phyloP scores from a whole-genome alignment of 1,284 basidiomycete species.

The Tilletia walkeri region DNA sequence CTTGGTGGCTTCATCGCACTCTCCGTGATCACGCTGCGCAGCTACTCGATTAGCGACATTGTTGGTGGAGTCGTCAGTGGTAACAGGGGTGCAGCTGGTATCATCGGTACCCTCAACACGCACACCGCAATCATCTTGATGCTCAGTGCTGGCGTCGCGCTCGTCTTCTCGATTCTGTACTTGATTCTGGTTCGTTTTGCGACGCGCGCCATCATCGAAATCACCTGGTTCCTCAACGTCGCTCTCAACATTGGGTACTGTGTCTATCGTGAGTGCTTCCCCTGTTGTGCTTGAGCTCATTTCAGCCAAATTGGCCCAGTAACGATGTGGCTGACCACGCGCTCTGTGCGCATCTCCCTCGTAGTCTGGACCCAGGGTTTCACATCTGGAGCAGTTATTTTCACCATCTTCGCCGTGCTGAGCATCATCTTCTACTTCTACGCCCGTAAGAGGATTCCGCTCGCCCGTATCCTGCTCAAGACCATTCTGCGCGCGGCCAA shows the following conservation, averaged over 20 bases:
- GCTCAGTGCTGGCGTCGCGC: slow-evolving; percentile 65
- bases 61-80: slow-evolving; percentile 29
- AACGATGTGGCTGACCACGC: neutral
- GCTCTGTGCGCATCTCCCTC: neutral
- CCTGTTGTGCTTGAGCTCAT: neutral
- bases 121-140: slow-evolving; percentile 70
- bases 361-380: slow-evolving; percentile 34
- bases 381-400: slow-evolving; percentile 43
- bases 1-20: slow-evolving; percentile 55
- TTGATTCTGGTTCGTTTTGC: slow-evolving; percentile 69
- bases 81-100: slow-evolving; percentile 60
- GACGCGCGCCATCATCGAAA: slow-evolving; percentile 62
- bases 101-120: slow-evolving; percentile 73
- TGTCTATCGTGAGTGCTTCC: slow-evolving; percentile 21
- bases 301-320: neutral
- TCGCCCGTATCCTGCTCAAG: slow-evolving; percentile 43
- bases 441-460: slow-evolving; percentile 40
- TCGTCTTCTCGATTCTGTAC: slow-evolving; percentile 61
- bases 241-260: slow-evolving; percentile 40
- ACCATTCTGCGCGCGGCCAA: slow-evolving; percentile 44
- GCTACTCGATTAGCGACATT: slow-evolving; percentile 30
- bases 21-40: slow-evolving; percentile 54
- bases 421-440: slow-evolving; percentile 46
- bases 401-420: slow-evolving; percentile 50
- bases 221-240: slow-evolving; percentile 39